Percentiles rank a stretch among this genome's conserved stretches.
phyloP scores from a whole-genome alignment of 1,284 basidiomycete genomes.

The Cryptococcus sp. region DNA sequence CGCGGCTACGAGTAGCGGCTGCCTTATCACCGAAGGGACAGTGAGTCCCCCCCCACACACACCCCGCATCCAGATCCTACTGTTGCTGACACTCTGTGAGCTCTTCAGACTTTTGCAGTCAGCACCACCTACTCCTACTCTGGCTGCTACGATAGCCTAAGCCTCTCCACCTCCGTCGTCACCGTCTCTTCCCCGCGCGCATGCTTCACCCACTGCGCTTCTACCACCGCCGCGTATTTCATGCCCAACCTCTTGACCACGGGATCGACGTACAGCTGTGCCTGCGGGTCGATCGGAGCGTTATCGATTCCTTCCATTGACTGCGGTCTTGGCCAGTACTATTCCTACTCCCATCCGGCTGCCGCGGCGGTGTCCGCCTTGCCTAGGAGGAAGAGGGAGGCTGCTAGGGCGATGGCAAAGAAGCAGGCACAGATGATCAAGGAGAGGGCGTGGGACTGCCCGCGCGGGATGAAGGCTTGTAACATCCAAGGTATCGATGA shows the following conservation, averaged over 20 bases:
- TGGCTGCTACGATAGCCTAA: background rate
- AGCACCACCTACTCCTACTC: conserved; percentile 8
- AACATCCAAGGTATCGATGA: conserved; percentile 7
- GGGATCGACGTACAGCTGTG: conserved; percentile 8
- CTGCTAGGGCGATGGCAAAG: background rate
- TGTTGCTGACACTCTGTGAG: too few species aligned
- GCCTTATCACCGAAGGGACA: background rate
- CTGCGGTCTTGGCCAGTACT: conserved; percentile 6
- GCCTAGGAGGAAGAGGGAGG: conserved; percentile 2
- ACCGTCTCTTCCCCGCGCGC: conserved; percentile 8
- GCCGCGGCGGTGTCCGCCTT: conserved; percentile 8
- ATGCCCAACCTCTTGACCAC: conserved; percentile 1
- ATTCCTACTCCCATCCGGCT: conserved; percentile 6
- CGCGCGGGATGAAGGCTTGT: conserved; percentile 13
- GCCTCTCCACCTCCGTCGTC: background rate
- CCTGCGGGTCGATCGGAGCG: conserved; percentile 6
- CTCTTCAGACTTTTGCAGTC: background rate
- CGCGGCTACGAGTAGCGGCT: background rate
- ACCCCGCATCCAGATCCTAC: background rate
- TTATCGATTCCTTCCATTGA: background rate
- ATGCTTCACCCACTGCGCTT: conserved; percentile 11
- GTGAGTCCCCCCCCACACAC: conserved; percentile 4
- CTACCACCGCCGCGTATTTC: conserved; percentile 5
- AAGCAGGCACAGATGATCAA: conserved; percentile 1
- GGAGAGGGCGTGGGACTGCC: conserved; percentile 12